Conservation (phyloP, 768 basidiomycete genomes). For the Leucocoprinus sp. region DNA sequence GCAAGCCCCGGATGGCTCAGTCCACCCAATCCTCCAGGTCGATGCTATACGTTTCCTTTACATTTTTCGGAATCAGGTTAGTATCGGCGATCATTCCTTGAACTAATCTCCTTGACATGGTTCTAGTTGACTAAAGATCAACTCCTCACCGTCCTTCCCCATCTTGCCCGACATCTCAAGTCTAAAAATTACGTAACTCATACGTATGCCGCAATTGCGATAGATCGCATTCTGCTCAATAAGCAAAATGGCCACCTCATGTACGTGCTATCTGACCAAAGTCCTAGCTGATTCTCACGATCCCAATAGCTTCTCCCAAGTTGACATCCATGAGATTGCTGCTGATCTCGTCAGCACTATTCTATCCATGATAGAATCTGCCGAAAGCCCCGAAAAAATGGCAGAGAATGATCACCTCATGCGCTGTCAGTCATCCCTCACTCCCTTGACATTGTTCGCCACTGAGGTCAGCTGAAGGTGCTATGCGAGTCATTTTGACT, state of each 20-base stretch:
- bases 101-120: neutral
- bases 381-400: constrained; percentile 79
- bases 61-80: constrained; percentile 93
- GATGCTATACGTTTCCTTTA: constrained; percentile 93
- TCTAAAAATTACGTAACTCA: constrained; percentile 88
- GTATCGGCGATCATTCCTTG: constrained; percentile 12
- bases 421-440: constrained; percentile 63
- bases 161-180: constrained; percentile 72
- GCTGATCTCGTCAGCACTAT: constrained; percentile 62
- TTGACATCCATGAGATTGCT: constrained; percentile 82
- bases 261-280: constrained; percentile 36
- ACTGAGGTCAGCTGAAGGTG: constrained; percentile 41
- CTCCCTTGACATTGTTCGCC: constrained; percentile 7
- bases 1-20: constrained; percentile 52
- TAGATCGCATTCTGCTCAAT: constrained; percentile 90
- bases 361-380: constrained; percentile 71
- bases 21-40: constrained; percentile 88
- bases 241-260: constrained; percentile 66
- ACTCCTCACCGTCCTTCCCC: constrained; percentile 82
- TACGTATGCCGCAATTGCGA: constrained; percentile 97
- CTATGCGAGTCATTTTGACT: constrained; percentile 89
- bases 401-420: constrained; percentile 97
- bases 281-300: constrained; percentile 1
- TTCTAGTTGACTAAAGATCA: constrained; percentile 85
- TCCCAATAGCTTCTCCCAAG: constrained; percentile 66